Percentiles rank a stretch among this genome's conserved stretches.
Conservation (phyloP, 768 basidiomycete species). For the Coprinopsis sp. region DNA sequence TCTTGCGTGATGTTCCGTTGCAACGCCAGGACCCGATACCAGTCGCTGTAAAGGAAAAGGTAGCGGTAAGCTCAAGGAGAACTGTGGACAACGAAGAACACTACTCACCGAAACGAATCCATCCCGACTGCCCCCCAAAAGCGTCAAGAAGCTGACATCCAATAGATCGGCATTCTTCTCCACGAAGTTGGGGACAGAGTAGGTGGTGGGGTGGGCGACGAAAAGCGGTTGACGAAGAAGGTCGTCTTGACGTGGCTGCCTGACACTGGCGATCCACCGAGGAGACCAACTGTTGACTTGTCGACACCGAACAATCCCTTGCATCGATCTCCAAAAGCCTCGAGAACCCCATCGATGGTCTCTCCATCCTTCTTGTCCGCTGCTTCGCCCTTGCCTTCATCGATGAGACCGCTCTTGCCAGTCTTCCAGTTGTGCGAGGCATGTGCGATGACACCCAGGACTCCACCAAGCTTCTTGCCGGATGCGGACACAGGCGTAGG, state of each 20-base stretch:
- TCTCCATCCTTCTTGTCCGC: neutral
- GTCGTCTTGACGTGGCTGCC: conserved; percentile 39
- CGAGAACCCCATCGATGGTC: neutral
- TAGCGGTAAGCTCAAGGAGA: too few relatives aligned
- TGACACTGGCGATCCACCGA: neutral
- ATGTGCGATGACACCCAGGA: conserved; percentile 69
- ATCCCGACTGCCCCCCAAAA: conserved; percentile 69
- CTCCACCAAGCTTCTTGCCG: conserved; percentile 69
- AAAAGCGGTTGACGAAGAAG: conserved; percentile 88
- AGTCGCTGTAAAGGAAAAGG: too few relatives aligned
- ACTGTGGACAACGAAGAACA: too few relatives aligned
- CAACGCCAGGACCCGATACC: conserved; percentile 79
- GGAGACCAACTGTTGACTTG: neutral
- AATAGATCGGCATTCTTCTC: conserved; percentile 73
- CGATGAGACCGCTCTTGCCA: neutral
- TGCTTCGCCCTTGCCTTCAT: neutral
- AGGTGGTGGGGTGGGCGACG: conserved; percentile 67
- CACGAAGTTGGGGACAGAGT: conserved; percentile 66
- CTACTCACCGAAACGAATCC: too few relatives aligned
- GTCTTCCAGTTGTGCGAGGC: conserved; percentile 43
- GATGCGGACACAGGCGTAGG: conserved; percentile 18
- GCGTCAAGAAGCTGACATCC: conserved; percentile 76
- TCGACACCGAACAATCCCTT: neutral
- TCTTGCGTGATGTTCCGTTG: conserved; percentile 77
- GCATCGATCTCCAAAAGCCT: neutral